Evolutionary conservation across 1,139 yeast genomes (phyloP).

Genomic region (Martiniozyma asiatica): DNA sequence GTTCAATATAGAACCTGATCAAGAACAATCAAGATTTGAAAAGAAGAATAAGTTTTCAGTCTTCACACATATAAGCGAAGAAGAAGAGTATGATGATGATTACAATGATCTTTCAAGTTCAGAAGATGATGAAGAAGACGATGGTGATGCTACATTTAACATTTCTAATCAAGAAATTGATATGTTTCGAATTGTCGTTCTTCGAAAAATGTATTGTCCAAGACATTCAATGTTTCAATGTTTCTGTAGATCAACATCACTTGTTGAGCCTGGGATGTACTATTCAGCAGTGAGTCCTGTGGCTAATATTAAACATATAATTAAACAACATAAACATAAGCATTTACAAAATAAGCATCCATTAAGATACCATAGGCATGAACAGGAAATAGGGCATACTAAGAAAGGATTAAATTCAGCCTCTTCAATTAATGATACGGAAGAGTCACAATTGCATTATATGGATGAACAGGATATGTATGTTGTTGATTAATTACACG

Average conservation of each 20-base stretch:
- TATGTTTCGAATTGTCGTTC: slow-evolving; percentile 15
- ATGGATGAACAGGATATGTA: slow-evolving; percentile 1
- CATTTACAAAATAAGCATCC: slow-evolving; percentile 3
- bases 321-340: neutral
- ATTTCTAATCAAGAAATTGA: slow-evolving; percentile 13
- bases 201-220: slow-evolving; percentile 15
- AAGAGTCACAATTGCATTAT: too few relatives aligned
- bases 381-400: neutral
- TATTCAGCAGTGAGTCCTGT: slow-evolving; percentile 12
- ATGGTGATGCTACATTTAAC: slow-evolving; percentile 10
- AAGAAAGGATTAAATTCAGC: neutral
- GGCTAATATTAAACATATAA: slow-evolving; percentile 4
- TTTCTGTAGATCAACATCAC: slow-evolving; percentile 9
- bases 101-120: slow-evolving; percentile 5
- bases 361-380: slow-evolving; percentile 8
- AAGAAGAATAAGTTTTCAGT: slow-evolving; percentile 1
- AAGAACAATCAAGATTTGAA: neutral
- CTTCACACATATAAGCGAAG: slow-evolving; percentile 9
- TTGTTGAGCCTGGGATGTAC: slow-evolving; percentile 6
- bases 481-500: slow-evolving; percentile 3
- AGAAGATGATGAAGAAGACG: slow-evolving; percentile 10
- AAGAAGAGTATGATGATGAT: slow-evolving; percentile 9
- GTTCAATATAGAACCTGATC: neutral
- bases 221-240: slow-evolving; percentile 19
- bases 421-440: too few relatives aligned